Evolutionary conservation across 2,329 filamentous ascomycete genomes (phyloP).

Genomic region (Orbilia javanica): DNA sequence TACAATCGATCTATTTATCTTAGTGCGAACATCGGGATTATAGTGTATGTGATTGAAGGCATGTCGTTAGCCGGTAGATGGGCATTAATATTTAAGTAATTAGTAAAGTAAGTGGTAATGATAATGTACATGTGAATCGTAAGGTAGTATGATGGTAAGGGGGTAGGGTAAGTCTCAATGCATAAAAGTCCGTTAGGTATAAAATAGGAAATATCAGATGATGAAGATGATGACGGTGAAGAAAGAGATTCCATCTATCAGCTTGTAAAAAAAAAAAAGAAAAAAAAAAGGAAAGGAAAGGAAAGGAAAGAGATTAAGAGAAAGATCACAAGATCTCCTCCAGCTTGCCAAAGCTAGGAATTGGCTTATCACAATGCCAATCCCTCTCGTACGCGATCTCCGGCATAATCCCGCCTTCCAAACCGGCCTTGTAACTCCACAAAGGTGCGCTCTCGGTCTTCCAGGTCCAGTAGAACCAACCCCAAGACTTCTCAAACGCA

Average conservation of each 20-base stretch:
- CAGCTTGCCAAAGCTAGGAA: conserved; percentile 66
- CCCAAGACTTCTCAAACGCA: conserved; percentile 91
- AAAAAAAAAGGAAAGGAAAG: background rate
- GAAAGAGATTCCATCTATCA: background rate
- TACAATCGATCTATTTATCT: background rate
- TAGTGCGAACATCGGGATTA: too few relatives aligned
- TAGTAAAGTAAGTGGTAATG: background rate
- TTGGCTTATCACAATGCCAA: conserved; percentile 73
- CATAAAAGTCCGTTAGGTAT: background rate
- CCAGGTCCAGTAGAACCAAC: conserved; percentile 99
- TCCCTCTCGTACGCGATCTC: conserved; percentile 76
- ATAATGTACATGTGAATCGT: conserved; percentile 24
- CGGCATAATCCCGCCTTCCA: conserved; percentile 83
- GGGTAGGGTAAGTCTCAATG: background rate
- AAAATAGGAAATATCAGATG: background rate
- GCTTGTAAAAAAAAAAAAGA: background rate
- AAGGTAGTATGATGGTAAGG: background rate
- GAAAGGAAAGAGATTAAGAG: background rate
- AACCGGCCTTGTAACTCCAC: conserved; percentile 90
- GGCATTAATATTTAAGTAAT: conserved; percentile 8
- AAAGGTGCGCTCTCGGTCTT: conserved; percentile 85
- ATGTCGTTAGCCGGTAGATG: background rate
- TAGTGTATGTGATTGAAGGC: too few relatives aligned
- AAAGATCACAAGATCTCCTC: conserved; percentile 31
- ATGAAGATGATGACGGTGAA: background rate